These are phyloP conservation scores for Glutinoglossum americanum DNA, from an alignment of 495 filamentous ascomycete genomes.

Conservation along the genomic window DNA sequence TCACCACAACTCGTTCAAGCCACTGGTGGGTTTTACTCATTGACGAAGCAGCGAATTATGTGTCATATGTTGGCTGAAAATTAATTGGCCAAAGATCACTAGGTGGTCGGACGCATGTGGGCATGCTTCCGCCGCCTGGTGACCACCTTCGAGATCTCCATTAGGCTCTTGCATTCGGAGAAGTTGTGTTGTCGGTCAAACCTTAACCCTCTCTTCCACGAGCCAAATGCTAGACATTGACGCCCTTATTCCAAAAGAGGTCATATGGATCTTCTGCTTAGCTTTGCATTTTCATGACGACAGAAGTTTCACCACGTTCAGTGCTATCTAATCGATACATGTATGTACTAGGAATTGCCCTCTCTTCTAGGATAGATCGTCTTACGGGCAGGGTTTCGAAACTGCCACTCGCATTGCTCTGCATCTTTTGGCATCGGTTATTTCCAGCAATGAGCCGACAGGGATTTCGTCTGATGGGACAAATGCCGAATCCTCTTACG, in stretches of 20 bases:
- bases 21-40: not conserved
- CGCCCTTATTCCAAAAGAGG: not conserved
- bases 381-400: not conserved
- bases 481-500: not conserved
- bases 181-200: not conserved
- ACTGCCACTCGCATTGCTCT: not conserved
- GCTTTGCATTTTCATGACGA: not conserved
- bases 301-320: not conserved
- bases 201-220: not conserved
- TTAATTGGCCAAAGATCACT: not conserved
- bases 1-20: not conserved
- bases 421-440: not conserved
- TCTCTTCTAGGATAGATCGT: not conserved
- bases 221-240: not conserved
- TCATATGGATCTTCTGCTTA: not conserved
- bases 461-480: not conserved
- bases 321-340: not conserved
- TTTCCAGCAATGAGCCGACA: not conserved
- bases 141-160: not conserved
- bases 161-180: not conserved
- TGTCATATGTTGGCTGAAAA: not conserved
- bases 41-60: not conserved
- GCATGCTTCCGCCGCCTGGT: conserved; percentile 1
- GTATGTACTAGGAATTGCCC: not conserved
- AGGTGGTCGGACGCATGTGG: not conserved